phyloP scores from a whole-genome alignment of 495 filamentous ascomycete species.

The Aspergillus bridgeri region DNA sequence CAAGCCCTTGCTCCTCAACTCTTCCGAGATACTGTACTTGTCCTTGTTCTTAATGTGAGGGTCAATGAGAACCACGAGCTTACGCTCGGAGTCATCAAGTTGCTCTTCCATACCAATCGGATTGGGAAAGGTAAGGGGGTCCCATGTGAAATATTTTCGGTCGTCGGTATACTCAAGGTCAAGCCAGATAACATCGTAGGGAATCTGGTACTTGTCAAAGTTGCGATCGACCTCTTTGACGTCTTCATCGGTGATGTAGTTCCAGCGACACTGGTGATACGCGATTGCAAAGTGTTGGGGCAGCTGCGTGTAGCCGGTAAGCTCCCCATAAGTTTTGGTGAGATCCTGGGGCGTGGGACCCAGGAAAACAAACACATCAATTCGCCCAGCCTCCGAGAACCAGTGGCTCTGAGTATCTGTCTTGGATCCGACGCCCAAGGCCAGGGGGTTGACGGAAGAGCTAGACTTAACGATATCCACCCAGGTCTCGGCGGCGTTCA shows the following conservation, averaged over 20 bases:
- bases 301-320: slow-evolving; percentile 91
- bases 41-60: slow-evolving; percentile 94
- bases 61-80: slow-evolving; percentile 92
- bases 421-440: slow-evolving; percentile 64
- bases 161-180: slow-evolving; percentile 95
- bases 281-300: slow-evolving; percentile 88
- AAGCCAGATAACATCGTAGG: slow-evolving; percentile 98
- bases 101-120: slow-evolving; percentile 85
- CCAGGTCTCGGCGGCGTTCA: slow-evolving; percentile 97
- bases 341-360: slow-evolving; percentile 81
- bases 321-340: slow-evolving; percentile 74
- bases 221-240: slow-evolving; percentile 94
- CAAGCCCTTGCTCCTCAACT: slow-evolving; percentile 77
- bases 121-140: slow-evolving; percentile 77
- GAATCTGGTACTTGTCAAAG: slow-evolving; percentile 90
- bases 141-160: slow-evolving; percentile 98
- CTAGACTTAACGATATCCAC: slow-evolving; percentile 87
- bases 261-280: slow-evolving; percentile 98
- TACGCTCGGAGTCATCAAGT: slow-evolving; percentile 75
- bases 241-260: slow-evolving; percentile 95
- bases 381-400: slow-evolving; percentile 86
- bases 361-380: slow-evolving; percentile 93
- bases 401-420: slow-evolving; percentile 88
- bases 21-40: slow-evolving; percentile 69
- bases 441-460: slow-evolving; percentile 68